Evolutionary conservation across 805 yeast genomes (phyloP), one percentile per base, ranked within the genome.

Genomic region (Candida gorgasii): DNA sequence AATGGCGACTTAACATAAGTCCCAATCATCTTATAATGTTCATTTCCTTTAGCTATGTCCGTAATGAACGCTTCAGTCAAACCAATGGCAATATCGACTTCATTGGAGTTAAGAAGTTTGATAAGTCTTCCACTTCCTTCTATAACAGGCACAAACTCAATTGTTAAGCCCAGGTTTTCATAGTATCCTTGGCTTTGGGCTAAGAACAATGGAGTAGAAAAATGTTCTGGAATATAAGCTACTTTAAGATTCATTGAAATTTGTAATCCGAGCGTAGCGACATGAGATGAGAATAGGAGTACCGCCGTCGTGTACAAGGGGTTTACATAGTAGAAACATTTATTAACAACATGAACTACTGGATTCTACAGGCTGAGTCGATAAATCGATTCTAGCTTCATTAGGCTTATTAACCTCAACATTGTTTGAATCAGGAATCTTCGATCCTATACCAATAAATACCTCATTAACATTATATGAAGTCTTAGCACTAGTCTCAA

Each of bases 401-500:
- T 43, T 47, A 8, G 47, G 35, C 14, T 24, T 23, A 11, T 8
- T 28, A 11, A 33, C 39, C n/a, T 26, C 36, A 12, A 36, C 35
- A 35, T 38, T 43, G 18, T 24, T 47, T 2, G 39, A 43, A 12
- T 65, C 71, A 4, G 97, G 96, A 42, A 92, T 86, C 67, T 85
- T 84, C 46, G 82, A 80, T 35, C 97, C 99, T 50, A 92, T 87
- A 12, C 88, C 92, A 58, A 88, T 69, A 61, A 92, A 92, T 42
- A 92, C 95, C 49, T 92, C 95, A 57, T 86, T 88, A 29, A 92
- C 97, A 57, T 90, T 89, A 56, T 76, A 75, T 13, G 92, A 86
- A 3, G 95, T 82, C 70, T 92, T 92, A 15, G 99, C 99, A 60
- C 93, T 83, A 6, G 97, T 89, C 69, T 92, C 99, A 59, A 87